These are phyloP conservation scores for Stentor coeruleus DNA, from an alignment of 73 alveolate species.

Conservation along the genomic window DNA sequence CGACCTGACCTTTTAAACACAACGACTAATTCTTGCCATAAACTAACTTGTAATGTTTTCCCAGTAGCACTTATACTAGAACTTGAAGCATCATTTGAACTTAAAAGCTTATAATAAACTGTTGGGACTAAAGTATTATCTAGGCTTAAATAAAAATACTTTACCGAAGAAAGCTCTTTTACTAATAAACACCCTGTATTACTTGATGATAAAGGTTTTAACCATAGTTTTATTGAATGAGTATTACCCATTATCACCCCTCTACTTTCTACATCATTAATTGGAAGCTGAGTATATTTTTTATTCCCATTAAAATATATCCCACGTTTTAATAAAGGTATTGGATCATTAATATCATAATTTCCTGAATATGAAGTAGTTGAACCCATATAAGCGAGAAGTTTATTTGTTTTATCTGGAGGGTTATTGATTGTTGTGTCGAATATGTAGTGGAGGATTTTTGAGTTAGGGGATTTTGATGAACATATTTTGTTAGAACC, in stretches of 20 bases:
- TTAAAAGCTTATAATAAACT: neutral
- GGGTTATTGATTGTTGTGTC: neutral
- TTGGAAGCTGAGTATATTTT: neutral
- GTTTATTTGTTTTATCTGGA: neutral
- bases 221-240: neutral
- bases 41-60: neutral
- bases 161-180: neutral
- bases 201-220: neutral
- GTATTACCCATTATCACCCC: neutral
- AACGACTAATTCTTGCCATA: constrained; percentile 3
- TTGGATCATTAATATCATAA: neutral
- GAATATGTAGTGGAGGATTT: neutral
- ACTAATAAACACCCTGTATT: neutral
- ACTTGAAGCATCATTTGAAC: neutral
- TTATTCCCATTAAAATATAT: neutral
- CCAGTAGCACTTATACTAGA: neutral
- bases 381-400: constrained; percentile 4
- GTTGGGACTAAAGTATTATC: neutral
- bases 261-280: neutral
- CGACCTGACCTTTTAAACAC: neutral
- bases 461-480: neutral
- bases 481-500: neutral
- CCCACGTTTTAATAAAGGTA: neutral
- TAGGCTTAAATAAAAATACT: neutral
- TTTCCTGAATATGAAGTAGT: neutral